These are phyloP conservation scores for Dissophora globulifera DNA, from an alignment of 192 early-diverging fungal genomes.

Conservation along the genomic window DNA sequence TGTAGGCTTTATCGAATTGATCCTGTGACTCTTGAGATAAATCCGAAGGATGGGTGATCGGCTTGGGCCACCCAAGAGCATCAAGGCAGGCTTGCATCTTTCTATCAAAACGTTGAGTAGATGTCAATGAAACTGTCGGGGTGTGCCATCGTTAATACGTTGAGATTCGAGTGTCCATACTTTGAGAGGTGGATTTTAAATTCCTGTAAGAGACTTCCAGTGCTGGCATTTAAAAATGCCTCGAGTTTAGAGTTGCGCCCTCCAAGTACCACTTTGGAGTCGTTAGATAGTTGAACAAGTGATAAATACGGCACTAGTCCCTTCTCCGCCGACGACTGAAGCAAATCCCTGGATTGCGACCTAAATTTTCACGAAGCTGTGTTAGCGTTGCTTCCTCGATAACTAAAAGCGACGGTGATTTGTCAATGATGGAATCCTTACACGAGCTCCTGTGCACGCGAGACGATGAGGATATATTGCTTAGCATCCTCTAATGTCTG, in stretches of 20 bases:
- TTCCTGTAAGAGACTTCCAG: constrained; percentile 56
- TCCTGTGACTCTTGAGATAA: constrained; percentile 23
- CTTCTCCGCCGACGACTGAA: constrained; percentile 49
- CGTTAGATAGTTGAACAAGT: constrained; percentile 45
- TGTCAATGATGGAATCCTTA: constrained; percentile 22
- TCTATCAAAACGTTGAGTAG: constrained; percentile 16
- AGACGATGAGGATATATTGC: constrained; percentile 55
- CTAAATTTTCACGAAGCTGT: too few relatives aligned
- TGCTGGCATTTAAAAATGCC: constrained; percentile 37
- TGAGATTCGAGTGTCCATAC: too few relatives aligned
- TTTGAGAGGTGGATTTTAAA: constrained; percentile 56
- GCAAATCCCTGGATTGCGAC: constrained; percentile 42
- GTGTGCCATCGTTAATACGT: too few relatives aligned
- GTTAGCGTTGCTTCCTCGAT: too few relatives aligned
- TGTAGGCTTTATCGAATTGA: constrained; percentile 46
- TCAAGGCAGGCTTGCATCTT: constrained; percentile 56
- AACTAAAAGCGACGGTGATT: too few relatives aligned
- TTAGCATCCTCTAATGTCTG: constrained; percentile 51
- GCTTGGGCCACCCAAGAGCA: constrained; percentile 55
- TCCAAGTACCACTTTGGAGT: constrained; percentile 24
- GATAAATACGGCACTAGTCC: constrained; percentile 56
- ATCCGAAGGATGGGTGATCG: constrained; percentile 22
- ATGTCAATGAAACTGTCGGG: neutral
- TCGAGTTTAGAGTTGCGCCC: constrained; percentile 42
- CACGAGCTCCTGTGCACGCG: constrained; percentile 57